These are phyloP conservation scores for Scleromitrula shiraiana DNA, from an alignment of 2,329 filamentous ascomycete genomes.

Conservation along the genomic window DNA sequence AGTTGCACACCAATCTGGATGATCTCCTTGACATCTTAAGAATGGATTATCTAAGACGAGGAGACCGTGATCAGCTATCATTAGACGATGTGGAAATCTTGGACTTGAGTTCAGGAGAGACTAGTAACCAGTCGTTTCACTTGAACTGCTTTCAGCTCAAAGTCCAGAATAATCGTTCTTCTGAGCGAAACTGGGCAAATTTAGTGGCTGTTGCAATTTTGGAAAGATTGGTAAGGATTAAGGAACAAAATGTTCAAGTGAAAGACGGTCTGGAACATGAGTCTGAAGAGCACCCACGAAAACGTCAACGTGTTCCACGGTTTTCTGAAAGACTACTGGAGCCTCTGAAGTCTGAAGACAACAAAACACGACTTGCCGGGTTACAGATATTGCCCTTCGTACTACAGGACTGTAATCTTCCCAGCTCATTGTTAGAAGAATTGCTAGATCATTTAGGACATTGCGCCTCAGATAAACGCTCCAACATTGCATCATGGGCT, in stretches of 20 bases:
- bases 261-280: constrained; percentile 10
- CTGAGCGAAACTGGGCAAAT: constrained; percentile 53
- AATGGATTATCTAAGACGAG: constrained; percentile 66
- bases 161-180: constrained; percentile 40
- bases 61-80: constrained; percentile 64
- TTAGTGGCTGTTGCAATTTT: constrained; percentile 51
- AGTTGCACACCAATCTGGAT: constrained; percentile 41
- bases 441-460: constrained; percentile 50
- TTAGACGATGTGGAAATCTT: constrained; percentile 60
- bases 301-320: constrained; percentile 24
- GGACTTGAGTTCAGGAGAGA: constrained; percentile 27
- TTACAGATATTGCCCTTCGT: constrained; percentile 47
- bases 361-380: constrained; percentile 24
- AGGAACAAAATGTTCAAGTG: constrained; percentile 10
- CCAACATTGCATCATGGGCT: constrained; percentile 65
- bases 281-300: constrained; percentile 20
- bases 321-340: constrained; percentile 23
- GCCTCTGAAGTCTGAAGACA: constrained; percentile 20
- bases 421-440: constrained; percentile 44
- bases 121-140: constrained; percentile 33
- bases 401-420: constrained; percentile 37
- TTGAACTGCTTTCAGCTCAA: constrained; percentile 45
- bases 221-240: constrained; percentile 33
- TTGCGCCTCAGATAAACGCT: constrained; percentile 62
- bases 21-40: constrained; percentile 65